Percentiles rank a stretch among this genome's conserved stretches.
phyloP scores from a whole-genome alignment of 2,329 filamentous ascomycete genomes.

The Microdochium nivale region DNA sequence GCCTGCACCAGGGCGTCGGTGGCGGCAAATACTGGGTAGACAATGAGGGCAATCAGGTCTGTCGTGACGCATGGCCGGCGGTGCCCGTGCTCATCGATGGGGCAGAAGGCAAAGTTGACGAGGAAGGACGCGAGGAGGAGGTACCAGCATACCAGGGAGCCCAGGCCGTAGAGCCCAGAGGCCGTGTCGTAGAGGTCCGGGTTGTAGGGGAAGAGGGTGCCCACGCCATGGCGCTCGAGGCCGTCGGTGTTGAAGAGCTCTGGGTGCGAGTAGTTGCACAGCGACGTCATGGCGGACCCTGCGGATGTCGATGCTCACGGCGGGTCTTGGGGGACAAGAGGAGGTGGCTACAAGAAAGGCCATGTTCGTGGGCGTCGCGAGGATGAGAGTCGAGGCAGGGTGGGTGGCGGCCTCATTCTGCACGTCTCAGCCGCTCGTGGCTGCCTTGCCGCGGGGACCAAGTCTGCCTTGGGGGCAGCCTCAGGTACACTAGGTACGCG shows the following conservation, averaged over 20 bases:
- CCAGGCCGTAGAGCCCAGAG: background rate
- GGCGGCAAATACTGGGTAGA: background rate
- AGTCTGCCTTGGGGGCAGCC: too few relatives aligned
- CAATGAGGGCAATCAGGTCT: background rate
- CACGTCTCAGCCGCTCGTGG: too few relatives aligned
- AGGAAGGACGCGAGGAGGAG: background rate
- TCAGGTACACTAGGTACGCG: too few relatives aligned
- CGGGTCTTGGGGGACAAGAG: too few relatives aligned
- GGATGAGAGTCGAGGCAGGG: too few relatives aligned
- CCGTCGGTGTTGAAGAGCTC: background rate
- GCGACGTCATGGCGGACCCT: background rate
- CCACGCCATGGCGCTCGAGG: background rate
- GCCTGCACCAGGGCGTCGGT: background rate
- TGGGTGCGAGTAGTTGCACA: constrained; percentile 1
- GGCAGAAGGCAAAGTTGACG: background rate
- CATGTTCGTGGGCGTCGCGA: too few relatives aligned
- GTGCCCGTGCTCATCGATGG: background rate
- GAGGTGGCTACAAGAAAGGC: too few relatives aligned
- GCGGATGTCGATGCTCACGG: too few relatives aligned
- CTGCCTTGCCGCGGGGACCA: too few relatives aligned
- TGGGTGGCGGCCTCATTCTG: too few relatives aligned
- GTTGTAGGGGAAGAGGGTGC: background rate
- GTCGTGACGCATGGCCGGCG: background rate
- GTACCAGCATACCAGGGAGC: background rate
- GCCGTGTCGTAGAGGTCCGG: background rate